Evolutionary conservation across 768 basidiomycete genomes (phyloP).

Genomic region (Amanita molliuscula): DNA sequence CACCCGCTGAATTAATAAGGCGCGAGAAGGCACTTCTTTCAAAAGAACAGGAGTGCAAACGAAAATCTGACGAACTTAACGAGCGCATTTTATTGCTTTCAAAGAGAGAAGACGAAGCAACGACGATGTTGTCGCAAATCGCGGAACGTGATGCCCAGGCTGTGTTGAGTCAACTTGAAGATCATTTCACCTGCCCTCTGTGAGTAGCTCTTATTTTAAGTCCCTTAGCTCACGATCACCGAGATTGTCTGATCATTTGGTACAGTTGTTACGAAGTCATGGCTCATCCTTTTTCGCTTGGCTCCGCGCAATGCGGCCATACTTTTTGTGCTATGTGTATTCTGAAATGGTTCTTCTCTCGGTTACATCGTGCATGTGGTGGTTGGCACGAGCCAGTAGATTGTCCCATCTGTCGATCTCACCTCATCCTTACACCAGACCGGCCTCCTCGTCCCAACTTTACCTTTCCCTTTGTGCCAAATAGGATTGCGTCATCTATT

Average conservation of each 20-base stretch:
- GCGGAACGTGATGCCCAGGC: conserved; percentile 30
- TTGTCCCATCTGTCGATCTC: conserved; percentile 56
- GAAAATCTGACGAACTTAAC: conserved; percentile 26
- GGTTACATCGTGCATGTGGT: conserved; percentile 51
- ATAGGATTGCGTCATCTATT: conserved; percentile 42
- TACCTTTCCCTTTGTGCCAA: conserved; percentile 56
- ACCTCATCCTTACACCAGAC: conserved; percentile 42
- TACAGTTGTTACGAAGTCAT: conserved; percentile 56
- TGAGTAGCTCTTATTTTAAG: conserved; percentile 21
- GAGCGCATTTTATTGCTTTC: conserved; percentile 27
- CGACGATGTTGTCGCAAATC: conserved; percentile 28
- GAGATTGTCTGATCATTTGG: conserved; percentile 3
- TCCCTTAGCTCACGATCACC: background rate
- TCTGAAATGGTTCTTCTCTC: conserved; percentile 60
- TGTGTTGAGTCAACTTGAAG: conserved; percentile 44
- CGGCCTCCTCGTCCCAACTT: conserved; percentile 34
- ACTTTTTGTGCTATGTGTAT: conserved; percentile 61
- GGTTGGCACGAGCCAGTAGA: conserved; percentile 59
- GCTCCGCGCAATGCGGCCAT: conserved; percentile 51
- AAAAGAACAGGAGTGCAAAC: conserved; percentile 30
- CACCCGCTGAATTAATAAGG: conserved; percentile 26
- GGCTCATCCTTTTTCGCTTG: conserved; percentile 49
- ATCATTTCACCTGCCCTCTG: conserved; percentile 57
- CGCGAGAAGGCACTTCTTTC: conserved; percentile 24
- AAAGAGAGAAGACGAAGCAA: conserved; percentile 31